phyloP scores from a whole-genome alignment of 225 moss, liverwort and hornwort genomes.

The Rhytidiadelphus loreus region DNA sequence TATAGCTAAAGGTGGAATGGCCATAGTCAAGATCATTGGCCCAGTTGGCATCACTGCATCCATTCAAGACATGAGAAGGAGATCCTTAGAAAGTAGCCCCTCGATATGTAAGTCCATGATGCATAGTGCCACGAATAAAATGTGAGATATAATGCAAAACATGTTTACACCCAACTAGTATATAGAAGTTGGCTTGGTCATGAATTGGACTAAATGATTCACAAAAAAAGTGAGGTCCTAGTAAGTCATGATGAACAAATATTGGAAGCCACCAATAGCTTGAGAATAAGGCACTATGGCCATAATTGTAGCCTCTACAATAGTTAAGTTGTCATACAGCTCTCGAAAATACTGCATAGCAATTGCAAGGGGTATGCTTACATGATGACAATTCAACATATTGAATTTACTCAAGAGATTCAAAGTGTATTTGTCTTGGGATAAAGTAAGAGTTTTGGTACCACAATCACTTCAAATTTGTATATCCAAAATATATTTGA shows the following conservation, averaged over 20 bases:
- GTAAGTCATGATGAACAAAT: rapidly evolving
- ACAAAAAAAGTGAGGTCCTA: not conserved
- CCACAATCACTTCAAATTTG: too few species aligned
- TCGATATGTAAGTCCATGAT: not conserved
- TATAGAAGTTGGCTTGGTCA: not conserved
- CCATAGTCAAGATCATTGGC: rapidly evolving
- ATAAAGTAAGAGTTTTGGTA: too few species aligned
- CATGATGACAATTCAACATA: too few species aligned
- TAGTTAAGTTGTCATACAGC: too few species aligned
- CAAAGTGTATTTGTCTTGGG: too few species aligned
- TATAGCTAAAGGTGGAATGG: rapidly evolving
- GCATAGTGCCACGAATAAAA: too few species aligned
- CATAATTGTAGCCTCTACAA: not conserved
- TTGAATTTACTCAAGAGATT: too few species aligned
- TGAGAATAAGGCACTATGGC: rapidly evolving
- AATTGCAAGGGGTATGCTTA: too few species aligned
- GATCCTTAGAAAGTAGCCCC: not conserved
- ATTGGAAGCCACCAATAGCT: rapidly evolving
- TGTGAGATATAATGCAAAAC: rapidly evolving
- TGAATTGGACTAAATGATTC: not conserved
- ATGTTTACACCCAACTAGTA: not conserved
- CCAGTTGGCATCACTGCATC: not conserved
- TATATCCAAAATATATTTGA: too few species aligned
- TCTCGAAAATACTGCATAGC: too few species aligned
- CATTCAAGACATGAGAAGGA: not conserved